These are phyloP conservation scores for Blastocystis sp. DNA, from an alignment of 352 stramenopile genomes.

Conservation along the genomic window DNA sequence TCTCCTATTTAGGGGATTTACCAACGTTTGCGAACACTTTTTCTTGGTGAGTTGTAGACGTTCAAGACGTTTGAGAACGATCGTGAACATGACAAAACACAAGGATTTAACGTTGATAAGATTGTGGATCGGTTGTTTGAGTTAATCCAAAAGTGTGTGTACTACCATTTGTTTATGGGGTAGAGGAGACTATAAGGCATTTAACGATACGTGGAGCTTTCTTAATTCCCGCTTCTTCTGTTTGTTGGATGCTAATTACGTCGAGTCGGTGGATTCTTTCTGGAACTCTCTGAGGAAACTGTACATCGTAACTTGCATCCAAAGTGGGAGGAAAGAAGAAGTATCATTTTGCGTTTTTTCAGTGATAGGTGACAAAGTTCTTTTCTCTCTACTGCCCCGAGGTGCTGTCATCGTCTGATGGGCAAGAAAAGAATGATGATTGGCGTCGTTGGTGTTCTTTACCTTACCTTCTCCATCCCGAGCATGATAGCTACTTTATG, in stretches of 20 bases:
- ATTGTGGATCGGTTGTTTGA: constrained; percentile 25
- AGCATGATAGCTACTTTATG: constrained; percentile 49
- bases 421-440: constrained; percentile 6
- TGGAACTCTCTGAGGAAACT: constrained; percentile 18
- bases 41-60: background rate
- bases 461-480: background rate
- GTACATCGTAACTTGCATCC: background rate
- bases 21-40: background rate
- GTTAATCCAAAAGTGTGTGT: background rate
- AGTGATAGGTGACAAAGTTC: constrained; percentile 5
- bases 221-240: constrained; percentile 51
- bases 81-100: constrained; percentile 5
- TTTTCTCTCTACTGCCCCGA: constrained; percentile 1
- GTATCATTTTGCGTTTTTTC: background rate
- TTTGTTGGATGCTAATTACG: background rate
- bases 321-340: background rate
- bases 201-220: constrained; percentile 31
- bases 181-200: constrained; percentile 26
- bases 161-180: background rate
- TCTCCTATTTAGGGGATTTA: constrained; percentile 48
- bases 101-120: constrained; percentile 53
- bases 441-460: constrained; percentile 37
- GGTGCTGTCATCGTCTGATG: background rate
- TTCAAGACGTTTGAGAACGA: constrained; percentile 42
- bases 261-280: constrained; percentile 6